These are phyloP conservation scores for Aegilops umbellulata DNA, from an alignment of 176 grass and related monocot species.

Conservation along the genomic window DNA sequence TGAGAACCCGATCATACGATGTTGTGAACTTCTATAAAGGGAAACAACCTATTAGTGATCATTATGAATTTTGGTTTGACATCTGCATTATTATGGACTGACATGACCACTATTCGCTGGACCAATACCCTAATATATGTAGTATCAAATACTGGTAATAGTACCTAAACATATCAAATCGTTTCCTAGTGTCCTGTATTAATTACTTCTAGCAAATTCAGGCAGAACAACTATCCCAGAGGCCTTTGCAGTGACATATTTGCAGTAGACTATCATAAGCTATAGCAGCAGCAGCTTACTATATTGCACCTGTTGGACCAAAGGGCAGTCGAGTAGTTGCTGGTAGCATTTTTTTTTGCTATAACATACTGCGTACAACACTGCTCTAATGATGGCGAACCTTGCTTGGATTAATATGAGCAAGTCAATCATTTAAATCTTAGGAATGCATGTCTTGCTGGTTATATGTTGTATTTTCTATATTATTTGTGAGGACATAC, in stretches of 20 bases:
- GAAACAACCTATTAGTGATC: constrained; percentile 7
- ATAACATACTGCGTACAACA: background rate
- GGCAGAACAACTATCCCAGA: background rate
- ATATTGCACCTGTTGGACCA: background rate
- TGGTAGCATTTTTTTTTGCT: background rate
- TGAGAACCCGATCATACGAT: background rate
- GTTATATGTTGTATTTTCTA: background rate
- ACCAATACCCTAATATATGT: background rate
- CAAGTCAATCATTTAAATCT: background rate
- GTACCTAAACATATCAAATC: background rate
- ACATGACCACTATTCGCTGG: background rate
- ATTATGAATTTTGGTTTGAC: constrained; percentile 3
- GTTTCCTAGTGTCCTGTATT: background rate
- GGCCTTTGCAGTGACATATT: background rate
- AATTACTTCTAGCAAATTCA: background rate
- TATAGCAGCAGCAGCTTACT: background rate
- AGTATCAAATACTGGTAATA: background rate
- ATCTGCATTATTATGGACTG: background rate
- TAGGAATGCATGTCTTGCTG: background rate
- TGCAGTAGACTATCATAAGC: background rate
- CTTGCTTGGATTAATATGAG: background rate
- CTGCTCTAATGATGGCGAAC: background rate
- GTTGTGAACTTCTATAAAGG: constrained; percentile 12
- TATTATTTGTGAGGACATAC: background rate
- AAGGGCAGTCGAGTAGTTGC: background rate